Percentiles rank a stretch among this genome's conserved stretches.
Evolutionary conservation across 345 rosid species (phyloP).

Genomic region (Lagerstroemia speciosa): DNA sequence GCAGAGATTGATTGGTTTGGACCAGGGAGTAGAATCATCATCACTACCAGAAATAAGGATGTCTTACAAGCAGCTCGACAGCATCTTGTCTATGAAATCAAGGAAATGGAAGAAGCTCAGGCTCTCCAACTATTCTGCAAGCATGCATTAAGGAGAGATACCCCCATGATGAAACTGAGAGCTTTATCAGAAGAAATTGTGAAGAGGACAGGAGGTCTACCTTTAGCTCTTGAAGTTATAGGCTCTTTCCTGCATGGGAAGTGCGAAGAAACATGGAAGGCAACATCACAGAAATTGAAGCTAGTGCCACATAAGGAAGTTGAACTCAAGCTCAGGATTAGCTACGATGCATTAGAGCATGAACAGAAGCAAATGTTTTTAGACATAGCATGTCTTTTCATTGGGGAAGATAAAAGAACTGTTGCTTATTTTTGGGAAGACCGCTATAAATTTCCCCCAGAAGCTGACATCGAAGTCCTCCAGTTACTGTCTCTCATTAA

Average conservation of each 20-base stretch:
- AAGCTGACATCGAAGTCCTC: no score
- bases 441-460: no score
- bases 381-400: neutral
- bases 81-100: neutral
- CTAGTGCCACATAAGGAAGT: neutral
- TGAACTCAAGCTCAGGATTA: neutral
- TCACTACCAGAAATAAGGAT: neutral
- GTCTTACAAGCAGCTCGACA: neutral
- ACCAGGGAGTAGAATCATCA: slow-evolving; percentile 1
- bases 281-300: neutral
- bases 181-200: neutral
- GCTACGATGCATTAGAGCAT: neutral
- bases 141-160: neutral
- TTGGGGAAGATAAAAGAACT: no score
- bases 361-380: neutral
- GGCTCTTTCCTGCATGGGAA: neutral
- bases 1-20: neutral
- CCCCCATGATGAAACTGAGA: neutral
- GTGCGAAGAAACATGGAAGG: neutral
- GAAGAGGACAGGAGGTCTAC: neutral
- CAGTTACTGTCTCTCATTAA: neutral
- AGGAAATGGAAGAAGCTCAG: neutral
- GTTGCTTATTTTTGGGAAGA: no score
- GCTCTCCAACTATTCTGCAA: neutral
- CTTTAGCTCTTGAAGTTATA: neutral